Evolutionary conservation across 352 stramenopile genomes (phyloP), one percentile per base, ranked within the genome.

Genomic region (Halophytophthora batemanensis): DNA sequence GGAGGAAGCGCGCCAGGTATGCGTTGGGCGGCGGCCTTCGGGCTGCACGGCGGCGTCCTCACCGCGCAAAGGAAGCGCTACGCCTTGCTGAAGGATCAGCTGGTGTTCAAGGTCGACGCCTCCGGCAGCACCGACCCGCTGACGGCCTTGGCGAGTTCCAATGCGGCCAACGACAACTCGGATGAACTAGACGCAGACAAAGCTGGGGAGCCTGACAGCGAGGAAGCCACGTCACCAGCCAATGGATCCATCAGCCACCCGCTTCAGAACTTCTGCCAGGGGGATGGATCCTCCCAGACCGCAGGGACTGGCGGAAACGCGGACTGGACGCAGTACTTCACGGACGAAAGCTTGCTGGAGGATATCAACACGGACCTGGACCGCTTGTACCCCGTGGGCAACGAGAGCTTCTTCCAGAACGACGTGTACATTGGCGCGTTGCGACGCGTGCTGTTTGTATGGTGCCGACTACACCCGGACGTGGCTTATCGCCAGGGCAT

Each of bases 401-500:
- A 88, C 19, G 82, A 93, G 51, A 66, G 25, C 8, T 87, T 87
- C 40, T 93, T 93, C 54, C 80, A 90, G 45, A 86, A 89, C 40
- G 68, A 82, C 12, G 8, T 58, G 43, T 87, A 81, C 42, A 45
- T 90, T 22, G 76, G 53, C 31, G 73, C 81, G 22, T 53, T 93
- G 56, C 78, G 79, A 12, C 72, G 88, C 53, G 79, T 91, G 25
- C 68, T 93, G 4, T 93, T 93, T 35, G 74, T 91, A 18, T 93
- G 83, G 83, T 91, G 81, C 58, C 84, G 83, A 35, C 48, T 89
- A 42, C 77, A 93, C 43, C 71, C 83, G 6, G 77, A 88, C 22
- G 74, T 93, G 42, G 82, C 79, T n/a, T 93, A 93, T 36, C 77
- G 82, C 19, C 82, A 93, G 56, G 82, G 82, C 8, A 93, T 93